Base-by-base conservation (phyloP, 1,284 basidiomycete genomes). In the Ustilago esculenta region DNA sequence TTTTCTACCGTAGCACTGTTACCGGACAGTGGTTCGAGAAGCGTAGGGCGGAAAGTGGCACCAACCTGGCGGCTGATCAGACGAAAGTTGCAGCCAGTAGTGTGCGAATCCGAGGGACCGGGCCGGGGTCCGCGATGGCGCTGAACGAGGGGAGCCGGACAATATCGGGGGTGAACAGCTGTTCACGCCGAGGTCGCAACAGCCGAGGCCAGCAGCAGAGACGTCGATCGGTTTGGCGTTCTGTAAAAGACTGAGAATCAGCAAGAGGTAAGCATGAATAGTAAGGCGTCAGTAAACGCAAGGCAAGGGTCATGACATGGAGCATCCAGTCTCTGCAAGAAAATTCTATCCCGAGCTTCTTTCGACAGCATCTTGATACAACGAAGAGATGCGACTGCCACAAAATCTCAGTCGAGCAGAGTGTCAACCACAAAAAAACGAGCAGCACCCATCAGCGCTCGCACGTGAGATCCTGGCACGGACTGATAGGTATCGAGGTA, bases 1-100 rank as follows among this genome's bases (percentile, higher is more conserved):
- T n/a, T 48, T 35, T 49, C 34, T 41, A 21, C 34, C 29, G 41
- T 33, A 30, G 49, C 42, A 35, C 51, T 45, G 58, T 54, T 44
- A 54, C 50, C 51, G 42, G 51, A 55, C 52, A 47, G 59, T 46
- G 47, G 8, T 42, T 23, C 42, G 37, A 44, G 25, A 33, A 25
- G 42, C 50, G 37, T 43, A 35, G 42, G 35, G 15, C 33, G 41
- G 42, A 30, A 27, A 43, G 24, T 7, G 25, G 20, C 39, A 17
- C 21, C 23, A 32, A 30, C 18, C 24, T 24, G 24, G 32, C 12
- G 15, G 27, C 11, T 39, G 27, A n/a, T 12, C 17, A 35, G 33
- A n/a, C n/a, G n/a, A 21, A 9, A 23, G 30, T 4, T 11, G 39
- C 45, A 39, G 43, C 50, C 51, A 51, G 46, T 32, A 60, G 33